Base-by-base conservation (phyloP, 1,284 basidiomycete species). In the Papiliotrema terrestris region DNA sequence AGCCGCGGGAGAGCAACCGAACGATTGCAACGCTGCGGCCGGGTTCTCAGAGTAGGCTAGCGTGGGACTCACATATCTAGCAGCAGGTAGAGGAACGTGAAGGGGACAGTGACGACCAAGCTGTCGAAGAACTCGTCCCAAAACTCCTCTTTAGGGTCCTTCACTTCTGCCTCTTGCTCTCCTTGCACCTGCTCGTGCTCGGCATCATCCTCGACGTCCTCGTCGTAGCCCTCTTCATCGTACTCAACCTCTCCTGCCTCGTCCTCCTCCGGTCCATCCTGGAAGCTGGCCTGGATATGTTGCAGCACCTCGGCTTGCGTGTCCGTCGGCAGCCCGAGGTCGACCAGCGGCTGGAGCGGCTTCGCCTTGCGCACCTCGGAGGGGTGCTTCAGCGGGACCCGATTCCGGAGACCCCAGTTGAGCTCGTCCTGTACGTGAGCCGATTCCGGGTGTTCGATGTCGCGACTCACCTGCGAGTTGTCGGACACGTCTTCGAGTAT, bases 121-220 rank as follows among this genome's bases (percentile, higher is more conserved):
- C 67, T 60, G 51, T 72, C 70, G 50, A 77, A 76, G n/a, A 74
- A 58, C 56, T 75, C 74, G 57, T 77, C 75, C 56, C 67, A 68
- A 23, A 64, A 61, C 45, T 64, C 61, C 45, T 51, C 47, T 23
- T 56, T 51, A 6, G 53, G 53, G 17, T 61, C 62, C 4, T 49
- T 47, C 22, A 49, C 61, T 39, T 60, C 66, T n/a, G 37, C 49
- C 20, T 49, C 51, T 6, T n/a, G 51, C 51, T 19, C 32, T n/a
- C 35, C 29, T 13, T 3, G 13, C 25, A 35, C 26, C 25, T n/a
- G 6, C 25, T 41, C 38, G 25, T 19, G 3, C 14, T 19, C 29
- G 13, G 8, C 38, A 17, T n/a, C 20, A 5, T 47, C 20, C 13
- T 14, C 13, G 11, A 8, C 38, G 32, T 35, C 38, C 26, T 5